phyloP scores from a whole-genome alignment of 441 rosid genomes.

The Brassica balearica region DNA sequence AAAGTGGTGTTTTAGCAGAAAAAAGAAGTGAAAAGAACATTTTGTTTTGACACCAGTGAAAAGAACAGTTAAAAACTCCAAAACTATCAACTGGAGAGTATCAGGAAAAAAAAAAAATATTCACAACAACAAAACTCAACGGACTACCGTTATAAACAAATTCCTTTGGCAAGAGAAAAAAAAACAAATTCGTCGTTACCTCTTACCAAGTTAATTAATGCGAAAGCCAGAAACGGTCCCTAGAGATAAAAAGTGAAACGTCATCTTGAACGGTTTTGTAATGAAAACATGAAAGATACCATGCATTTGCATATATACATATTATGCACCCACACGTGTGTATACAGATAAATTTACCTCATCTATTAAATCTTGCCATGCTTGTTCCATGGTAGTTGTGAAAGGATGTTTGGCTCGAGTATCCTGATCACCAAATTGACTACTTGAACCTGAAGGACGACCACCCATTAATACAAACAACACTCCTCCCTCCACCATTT shows the following conservation, averaged over 20 bases:
- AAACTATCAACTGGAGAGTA: not conserved
- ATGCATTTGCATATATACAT: not conserved
- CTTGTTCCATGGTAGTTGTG: constrained; percentile 60
- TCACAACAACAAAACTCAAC: not conserved
- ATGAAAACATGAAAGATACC: constrained; percentile 22
- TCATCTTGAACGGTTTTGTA: constrained; percentile 29
- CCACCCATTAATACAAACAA: constrained; percentile 61
- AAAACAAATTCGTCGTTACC: not conserved
- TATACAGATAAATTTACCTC: constrained; percentile 45
- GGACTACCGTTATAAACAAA: not conserved
- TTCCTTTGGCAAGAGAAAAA: not conserved
- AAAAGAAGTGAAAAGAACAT: not conserved
- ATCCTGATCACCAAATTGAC: constrained; percentile 56
- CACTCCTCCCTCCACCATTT: constrained; percentile 57
- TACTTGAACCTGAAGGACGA: constrained; percentile 49
- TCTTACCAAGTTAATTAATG: constrained; percentile 10
- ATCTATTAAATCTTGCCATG: constrained; percentile 63
- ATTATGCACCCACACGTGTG: constrained; percentile 11
- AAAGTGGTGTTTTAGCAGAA: not conserved
- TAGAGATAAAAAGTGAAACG: constrained; percentile 23
- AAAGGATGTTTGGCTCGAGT: constrained; percentile 63
- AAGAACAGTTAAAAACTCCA: not conserved
- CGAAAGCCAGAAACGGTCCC: constrained; percentile 23
- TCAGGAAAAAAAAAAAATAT: not conserved
- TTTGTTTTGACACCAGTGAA: not conserved